Evolutionary conservation across 208 protist genomes (phyloP).

Genomic region (Wallacemonas sp.): DNA sequence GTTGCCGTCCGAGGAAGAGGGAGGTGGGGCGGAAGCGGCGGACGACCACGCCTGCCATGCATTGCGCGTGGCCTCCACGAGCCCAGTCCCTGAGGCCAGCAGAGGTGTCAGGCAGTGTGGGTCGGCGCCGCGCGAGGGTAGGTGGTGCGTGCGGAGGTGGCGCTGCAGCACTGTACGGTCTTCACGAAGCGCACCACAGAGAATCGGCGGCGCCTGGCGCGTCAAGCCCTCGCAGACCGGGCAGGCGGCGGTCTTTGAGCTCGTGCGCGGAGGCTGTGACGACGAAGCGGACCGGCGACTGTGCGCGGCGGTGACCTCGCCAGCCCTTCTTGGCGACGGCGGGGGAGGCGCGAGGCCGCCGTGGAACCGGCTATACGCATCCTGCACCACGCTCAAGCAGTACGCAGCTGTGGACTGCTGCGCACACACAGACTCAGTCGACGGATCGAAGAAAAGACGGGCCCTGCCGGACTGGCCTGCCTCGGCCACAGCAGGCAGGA

Average conservation of each 20-base stretch:
- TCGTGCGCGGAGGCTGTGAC: background rate
- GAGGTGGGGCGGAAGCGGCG: no score
- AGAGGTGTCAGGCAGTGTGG: slow-evolving; percentile 16
- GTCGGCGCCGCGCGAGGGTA: slow-evolving; percentile 11
- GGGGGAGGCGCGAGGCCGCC: background rate
- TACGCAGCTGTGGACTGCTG: slow-evolving; percentile 21
- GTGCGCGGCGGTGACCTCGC: background rate
- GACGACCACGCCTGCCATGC: slow-evolving; percentile 18
- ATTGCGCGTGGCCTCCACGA: background rate
- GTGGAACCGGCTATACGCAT: slow-evolving; percentile 16
- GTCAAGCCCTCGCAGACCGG: slow-evolving; percentile 38
- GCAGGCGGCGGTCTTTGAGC: slow-evolving; percentile 10
- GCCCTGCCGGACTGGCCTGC: no score
- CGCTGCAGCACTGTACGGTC: slow-evolving; percentile 23
- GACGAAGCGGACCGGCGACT: background rate
- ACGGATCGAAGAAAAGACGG: background rate
- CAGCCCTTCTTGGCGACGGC: background rate
- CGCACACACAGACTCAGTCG: background rate
- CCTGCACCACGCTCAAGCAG: slow-evolving; percentile 44
- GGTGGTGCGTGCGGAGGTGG: slow-evolving; percentile 16
- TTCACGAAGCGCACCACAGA: slow-evolving; percentile 40
- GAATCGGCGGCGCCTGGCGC: slow-evolving; percentile 19
- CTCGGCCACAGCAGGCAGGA: no score
- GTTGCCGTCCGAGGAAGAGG: no score
- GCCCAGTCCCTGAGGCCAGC: background rate